These are phyloP conservation scores for Gnetum montanum DNA, from an alignment of 75 land plant genomes.

Conservation along the genomic window DNA sequence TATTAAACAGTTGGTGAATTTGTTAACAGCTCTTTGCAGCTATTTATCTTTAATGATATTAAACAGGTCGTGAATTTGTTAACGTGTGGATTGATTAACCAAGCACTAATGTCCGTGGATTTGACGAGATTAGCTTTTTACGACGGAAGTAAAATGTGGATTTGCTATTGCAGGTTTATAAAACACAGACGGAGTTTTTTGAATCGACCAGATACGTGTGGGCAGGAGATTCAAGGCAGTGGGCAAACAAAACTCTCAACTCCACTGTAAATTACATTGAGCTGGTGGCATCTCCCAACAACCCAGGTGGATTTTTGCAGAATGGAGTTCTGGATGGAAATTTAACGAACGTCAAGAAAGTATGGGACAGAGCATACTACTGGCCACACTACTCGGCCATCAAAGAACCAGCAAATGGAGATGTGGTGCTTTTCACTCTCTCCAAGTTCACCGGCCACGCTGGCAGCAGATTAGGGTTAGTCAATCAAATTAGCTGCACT, in stretches of 20 bases:
- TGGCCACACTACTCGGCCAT: slow-evolving; percentile 95
- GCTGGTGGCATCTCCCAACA: slow-evolving; percentile 75
- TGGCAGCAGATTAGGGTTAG: too few relatives aligned
- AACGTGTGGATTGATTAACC: background rate
- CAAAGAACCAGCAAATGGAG: slow-evolving; percentile 43
- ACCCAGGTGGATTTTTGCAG: too few relatives aligned
- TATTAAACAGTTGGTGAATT: background rate
- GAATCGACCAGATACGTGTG: slow-evolving; percentile 25
- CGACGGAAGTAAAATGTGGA: too few relatives aligned
- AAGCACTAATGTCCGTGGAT: background rate
- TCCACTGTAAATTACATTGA: slow-evolving; percentile 24
- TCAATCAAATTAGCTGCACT: too few relatives aligned
- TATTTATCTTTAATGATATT: too few relatives aligned
- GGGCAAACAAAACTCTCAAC: slow-evolving; percentile 2
- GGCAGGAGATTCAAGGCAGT: slow-evolving; percentile 32
- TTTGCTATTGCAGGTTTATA: slow-evolving; percentile 26
- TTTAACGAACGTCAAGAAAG: too few relatives aligned
- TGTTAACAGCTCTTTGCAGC: too few relatives aligned
- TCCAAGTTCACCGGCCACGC: too few relatives aligned
- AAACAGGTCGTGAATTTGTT: background rate
- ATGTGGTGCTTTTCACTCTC: too few relatives aligned
- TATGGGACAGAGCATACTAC: slow-evolving; percentile 95
- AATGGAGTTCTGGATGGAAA: too few relatives aligned
- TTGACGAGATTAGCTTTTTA: too few relatives aligned
- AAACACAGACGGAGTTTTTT: slow-evolving; percentile 29